Base-by-base conservation (phyloP, 345 rosid species). In the Eutrema heterophyllum region DNA sequence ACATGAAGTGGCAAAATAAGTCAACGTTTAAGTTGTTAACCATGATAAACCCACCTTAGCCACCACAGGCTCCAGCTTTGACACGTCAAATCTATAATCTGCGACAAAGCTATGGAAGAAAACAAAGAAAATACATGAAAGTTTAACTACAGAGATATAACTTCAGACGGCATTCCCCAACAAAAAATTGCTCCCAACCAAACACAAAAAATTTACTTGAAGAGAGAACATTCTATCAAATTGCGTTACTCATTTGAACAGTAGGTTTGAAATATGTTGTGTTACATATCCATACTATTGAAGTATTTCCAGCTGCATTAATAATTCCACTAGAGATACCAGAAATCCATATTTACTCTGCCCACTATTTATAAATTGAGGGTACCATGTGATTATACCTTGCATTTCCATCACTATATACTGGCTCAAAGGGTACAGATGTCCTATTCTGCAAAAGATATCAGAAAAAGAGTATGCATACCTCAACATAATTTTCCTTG, bases 31-130 rank as follows among this genome's bases (percentile, higher is more conserved):
- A 6, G 12, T 27, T 49, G 12, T 33, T 30, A 39, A 54, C 14
- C 18, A 57, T 26, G 3, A 24, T 35, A 56, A 43, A 51, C 91
- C 54, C 68, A 92, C 99, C 97, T 90, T 92, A 44, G 99, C 99
- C 52, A 95, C 98, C 85, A 95, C 63, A 6, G 99, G 99, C 82
- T 92, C 99, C 78, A 95, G 76, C 77, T 92, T 92, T 36, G 99
- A 83, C 77, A 90, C 30, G 43, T 95, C 97, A 82, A 90, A 88
- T 82, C 92, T 86, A 66, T 90, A 95, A 68, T 88, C 97, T 0
- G 88, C 84, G 4, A 89, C 86, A 84, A 87, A 95, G 76, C 98
- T 95, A 65, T 56, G 65, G 74, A 54, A 63, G 55, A 81, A 79
- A 58, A 38, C 53, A 78, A 66, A 3, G 27, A 30, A 12, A 45